Percentiles rank a stretch among this genome's conserved stretches.
Evolutionary conservation across 1,284 basidiomycete species (phyloP).

Genomic region (Apiotrichum gamsii): DNA sequence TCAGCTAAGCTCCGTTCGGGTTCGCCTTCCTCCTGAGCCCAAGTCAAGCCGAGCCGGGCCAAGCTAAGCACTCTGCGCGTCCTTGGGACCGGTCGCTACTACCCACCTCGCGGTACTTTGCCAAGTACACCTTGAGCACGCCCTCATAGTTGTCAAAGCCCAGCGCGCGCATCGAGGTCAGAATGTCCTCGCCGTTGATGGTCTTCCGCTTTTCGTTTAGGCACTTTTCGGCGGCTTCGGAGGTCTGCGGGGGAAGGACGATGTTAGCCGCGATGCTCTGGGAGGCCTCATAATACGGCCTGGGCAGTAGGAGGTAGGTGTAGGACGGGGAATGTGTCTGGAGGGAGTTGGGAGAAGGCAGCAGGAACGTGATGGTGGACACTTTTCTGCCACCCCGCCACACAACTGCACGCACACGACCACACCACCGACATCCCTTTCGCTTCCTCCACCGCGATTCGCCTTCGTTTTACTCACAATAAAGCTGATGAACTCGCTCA

Average conservation of each 20-base stretch:
- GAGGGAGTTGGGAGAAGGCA: no score
- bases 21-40: no score
- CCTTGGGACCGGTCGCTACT: background rate
- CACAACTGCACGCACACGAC: no score
- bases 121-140: slow-evolving; percentile 93
- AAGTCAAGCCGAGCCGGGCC: background rate
- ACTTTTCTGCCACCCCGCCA: no score
- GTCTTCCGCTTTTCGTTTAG: slow-evolving; percentile 92
- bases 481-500: slow-evolving; percentile 93
- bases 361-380: no score
- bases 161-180: slow-evolving; percentile 81
- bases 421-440: no score
- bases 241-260: slow-evolving; percentile 33
- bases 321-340: no score
- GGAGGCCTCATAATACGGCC: background rate
- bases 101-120: slow-evolving; percentile 74
- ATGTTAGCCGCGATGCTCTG: slow-evolving; percentile 4
- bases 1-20: background rate
- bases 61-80: background rate
- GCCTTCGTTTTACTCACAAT: no score
- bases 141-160: slow-evolving; percentile 86
- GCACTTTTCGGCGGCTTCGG: slow-evolving; percentile 76
- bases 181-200: slow-evolving; percentile 84
- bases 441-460: no score
- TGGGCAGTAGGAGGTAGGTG: no score